These are phyloP conservation scores for Boletus insuetus DNA, from an alignment of 768 basidiomycete species.

Conservation along the genomic window DNA sequence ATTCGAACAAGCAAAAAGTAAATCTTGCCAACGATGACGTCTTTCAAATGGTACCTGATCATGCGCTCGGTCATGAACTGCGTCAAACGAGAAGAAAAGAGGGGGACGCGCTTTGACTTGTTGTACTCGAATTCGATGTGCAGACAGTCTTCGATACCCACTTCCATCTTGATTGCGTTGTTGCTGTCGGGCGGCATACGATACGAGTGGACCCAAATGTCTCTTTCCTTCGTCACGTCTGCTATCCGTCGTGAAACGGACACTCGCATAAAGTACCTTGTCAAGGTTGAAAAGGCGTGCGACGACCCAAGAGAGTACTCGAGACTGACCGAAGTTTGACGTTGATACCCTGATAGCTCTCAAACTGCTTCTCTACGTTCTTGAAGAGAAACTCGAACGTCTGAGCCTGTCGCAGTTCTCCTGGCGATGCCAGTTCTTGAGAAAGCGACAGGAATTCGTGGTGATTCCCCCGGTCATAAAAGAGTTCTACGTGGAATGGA, in stretches of 20 bases:
- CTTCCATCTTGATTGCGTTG: constrained; percentile 99
- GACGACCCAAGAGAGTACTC: background rate
- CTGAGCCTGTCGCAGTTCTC: constrained; percentile 95
- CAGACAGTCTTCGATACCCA: constrained; percentile 97
- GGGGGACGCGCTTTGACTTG: constrained; percentile 83
- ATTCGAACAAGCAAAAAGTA: constrained; percentile 98
- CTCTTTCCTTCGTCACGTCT: constrained; percentile 89
- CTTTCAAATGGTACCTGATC: constrained; percentile 92
- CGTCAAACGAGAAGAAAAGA: background rate
- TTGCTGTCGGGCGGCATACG: constrained; percentile 98
- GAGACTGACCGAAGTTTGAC: constrained; percentile 84
- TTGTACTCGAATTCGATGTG: constrained; percentile 99
- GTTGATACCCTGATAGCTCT: constrained; percentile 97
- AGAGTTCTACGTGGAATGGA: constrained; percentile 51
- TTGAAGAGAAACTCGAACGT: constrained; percentile 97
- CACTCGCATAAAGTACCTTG: constrained; percentile 89
- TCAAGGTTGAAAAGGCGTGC: constrained; percentile 4
- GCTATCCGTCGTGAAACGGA: constrained; percentile 90
- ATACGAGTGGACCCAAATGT: constrained; percentile 97
- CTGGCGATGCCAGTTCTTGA: constrained; percentile 93
- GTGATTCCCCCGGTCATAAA: constrained; percentile 97
- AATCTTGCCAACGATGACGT: constrained; percentile 99
- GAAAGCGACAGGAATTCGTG: constrained; percentile 96
- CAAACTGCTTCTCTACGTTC: constrained; percentile 99
- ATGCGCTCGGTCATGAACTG: background rate